Evolutionary conservation across 148 eudicot species (phyloP).

Genomic region (Polygonum aviculare): DNA sequence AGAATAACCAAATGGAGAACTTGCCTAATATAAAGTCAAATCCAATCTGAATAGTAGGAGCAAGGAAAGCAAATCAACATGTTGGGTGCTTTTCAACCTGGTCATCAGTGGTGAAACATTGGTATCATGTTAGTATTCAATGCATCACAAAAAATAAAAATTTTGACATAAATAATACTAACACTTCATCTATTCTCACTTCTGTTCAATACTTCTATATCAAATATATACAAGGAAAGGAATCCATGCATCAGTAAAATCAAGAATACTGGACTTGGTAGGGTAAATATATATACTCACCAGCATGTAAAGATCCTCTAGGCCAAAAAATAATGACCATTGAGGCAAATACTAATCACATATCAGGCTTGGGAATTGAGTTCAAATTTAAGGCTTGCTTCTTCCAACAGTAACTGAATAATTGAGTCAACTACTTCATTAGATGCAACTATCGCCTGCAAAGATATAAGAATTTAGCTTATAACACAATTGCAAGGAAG

Average conservation of each 20-base stretch:
- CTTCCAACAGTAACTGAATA: constrained; percentile 72
- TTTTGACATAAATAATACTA: not conserved
- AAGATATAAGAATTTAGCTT: constrained; percentile 1
- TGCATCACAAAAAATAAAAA: not conserved
- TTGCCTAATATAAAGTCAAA: not conserved
- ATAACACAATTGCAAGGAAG: not conserved
- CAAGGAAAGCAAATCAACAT: not conserved
- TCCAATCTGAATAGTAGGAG: not conserved
- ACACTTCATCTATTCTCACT: not conserved
- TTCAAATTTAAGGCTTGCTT: constrained; percentile 36
- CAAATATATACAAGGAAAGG: not conserved
- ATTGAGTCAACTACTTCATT: constrained; percentile 80
- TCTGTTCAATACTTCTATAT: not conserved
- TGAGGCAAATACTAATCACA: not conserved
- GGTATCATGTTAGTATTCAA: not conserved
- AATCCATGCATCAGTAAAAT: not conserved
- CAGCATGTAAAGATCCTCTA: not conserved
- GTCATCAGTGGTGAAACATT: not conserved
- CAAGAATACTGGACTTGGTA: not conserved
- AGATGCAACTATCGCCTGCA: constrained; percentile 31
- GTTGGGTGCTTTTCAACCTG: not conserved
- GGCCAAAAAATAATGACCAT: not conserved
- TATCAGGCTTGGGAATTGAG: not conserved
- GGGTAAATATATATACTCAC: not conserved
- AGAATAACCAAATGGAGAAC: not conserved